Evolutionary conservation across 2,329 filamentous ascomycete genomes (phyloP).

Genomic region (Atkinsonella texensis): DNA sequence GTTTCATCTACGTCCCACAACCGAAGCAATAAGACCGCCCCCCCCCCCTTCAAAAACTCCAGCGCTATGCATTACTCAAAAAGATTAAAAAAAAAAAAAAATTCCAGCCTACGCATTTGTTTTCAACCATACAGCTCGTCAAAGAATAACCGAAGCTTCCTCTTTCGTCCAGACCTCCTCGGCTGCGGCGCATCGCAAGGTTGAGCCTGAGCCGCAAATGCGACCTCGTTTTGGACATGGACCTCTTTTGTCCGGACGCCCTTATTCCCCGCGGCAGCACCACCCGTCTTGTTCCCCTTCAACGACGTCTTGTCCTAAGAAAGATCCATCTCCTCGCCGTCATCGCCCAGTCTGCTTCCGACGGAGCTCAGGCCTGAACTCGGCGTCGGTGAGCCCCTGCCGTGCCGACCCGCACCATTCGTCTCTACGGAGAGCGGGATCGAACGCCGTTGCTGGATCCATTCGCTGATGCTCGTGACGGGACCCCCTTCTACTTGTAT

Average conservation of each 20-base stretch:
- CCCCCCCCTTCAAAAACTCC: not conserved
- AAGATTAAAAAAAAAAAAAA: not conserved
- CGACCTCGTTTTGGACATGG: not conserved
- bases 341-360: slow-evolving; percentile 25
- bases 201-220: not conserved
- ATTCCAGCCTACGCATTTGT: not conserved
- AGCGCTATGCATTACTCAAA: slow-evolving; percentile 1
- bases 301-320: slow-evolving; percentile 15
- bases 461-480: slow-evolving; percentile 24
- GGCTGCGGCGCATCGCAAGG: not conserved
- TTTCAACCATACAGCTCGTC: not conserved
- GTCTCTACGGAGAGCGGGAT: slow-evolving; percentile 7
- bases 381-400: slow-evolving; percentile 28
- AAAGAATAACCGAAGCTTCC: not conserved
- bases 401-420: slow-evolving; percentile 6
- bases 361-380: slow-evolving; percentile 48
- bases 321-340: slow-evolving; percentile 35
- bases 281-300: too few species aligned
- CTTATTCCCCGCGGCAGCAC: too few species aligned
- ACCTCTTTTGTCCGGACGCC: too few species aligned
- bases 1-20: not conserved
- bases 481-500: slow-evolving; percentile 67
- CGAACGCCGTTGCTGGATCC: slow-evolving; percentile 21
- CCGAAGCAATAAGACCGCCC: not conserved
- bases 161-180: not conserved